A percentile compares a stretch with the other conserved stretches of the same genome.
Conservation (phyloP, 164 flowering plant species). For the Vitis vinifera region DNA sequence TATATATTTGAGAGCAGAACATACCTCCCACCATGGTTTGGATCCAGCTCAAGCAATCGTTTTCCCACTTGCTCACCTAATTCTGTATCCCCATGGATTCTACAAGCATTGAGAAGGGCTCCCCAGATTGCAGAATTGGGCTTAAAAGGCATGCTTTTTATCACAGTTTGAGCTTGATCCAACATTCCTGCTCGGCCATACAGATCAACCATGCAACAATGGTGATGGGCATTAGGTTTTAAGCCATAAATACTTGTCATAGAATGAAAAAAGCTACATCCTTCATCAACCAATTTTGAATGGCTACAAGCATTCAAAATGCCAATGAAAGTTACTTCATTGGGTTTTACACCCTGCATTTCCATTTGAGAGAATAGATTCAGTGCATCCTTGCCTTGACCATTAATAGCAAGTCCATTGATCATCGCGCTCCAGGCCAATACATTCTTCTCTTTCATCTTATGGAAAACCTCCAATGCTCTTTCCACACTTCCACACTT, state of each 20-base stretch:
- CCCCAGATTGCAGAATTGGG: conserved; percentile 21
- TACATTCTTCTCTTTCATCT: conserved; percentile 20
- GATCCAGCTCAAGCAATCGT: conserved; percentile 26
- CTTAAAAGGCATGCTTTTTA: conserved; percentile 18
- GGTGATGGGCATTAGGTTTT: conserved; percentile 20
- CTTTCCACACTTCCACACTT: conserved; percentile 23
- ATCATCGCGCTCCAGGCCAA: conserved; percentile 28
- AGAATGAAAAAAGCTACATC: conserved; percentile 10
- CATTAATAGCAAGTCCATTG: conserved; percentile 23
- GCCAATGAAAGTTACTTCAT: conserved; percentile 22
- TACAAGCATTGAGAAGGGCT: conserved; percentile 25
- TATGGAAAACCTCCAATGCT: conserved; percentile 18
- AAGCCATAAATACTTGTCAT: conserved; percentile 18
- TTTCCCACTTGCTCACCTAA: conserved; percentile 25
- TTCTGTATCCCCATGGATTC: conserved; percentile 14
- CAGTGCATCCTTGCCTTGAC: conserved; percentile 18
- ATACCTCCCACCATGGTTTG: conserved; percentile 29
- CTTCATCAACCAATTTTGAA: conserved; percentile 19
- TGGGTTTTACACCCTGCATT: conserved; percentile 13
- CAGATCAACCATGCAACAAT: conserved; percentile 29
- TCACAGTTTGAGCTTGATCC: conserved; percentile 13
- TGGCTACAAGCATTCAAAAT: conserved; percentile 20
- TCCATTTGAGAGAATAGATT: conserved; percentile 18
- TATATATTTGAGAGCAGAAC: conserved; percentile 23
- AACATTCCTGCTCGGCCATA: conserved; percentile 24